Evolutionary conservation across 768 basidiomycete genomes (phyloP).

Genomic region (Tubosaeta sp.): DNA sequence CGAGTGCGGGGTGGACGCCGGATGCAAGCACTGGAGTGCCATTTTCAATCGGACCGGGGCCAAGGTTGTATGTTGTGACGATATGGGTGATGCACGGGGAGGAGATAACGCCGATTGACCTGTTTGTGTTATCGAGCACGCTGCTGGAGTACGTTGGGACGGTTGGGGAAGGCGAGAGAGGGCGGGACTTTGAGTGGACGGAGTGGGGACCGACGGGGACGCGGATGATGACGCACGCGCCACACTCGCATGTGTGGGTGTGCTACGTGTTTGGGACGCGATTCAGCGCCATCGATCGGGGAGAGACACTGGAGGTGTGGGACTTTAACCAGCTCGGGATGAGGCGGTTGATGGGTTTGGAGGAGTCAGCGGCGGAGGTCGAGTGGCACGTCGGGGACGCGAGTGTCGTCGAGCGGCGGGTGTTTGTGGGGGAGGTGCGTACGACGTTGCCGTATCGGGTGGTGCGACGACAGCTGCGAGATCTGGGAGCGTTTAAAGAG

Average conservation of each 20-base stretch:
- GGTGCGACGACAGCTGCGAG: conserved; percentile 22
- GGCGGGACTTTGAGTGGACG: conserved; percentile 38
- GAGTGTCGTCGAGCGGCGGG: conserved; percentile 22
- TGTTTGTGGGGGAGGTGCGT: conserved; percentile 39
- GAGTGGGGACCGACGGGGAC: conserved; percentile 50
- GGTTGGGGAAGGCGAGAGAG: conserved; percentile 11
- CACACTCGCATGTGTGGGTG: conserved; percentile 46
- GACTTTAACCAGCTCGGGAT: conserved; percentile 50
- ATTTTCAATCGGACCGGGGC: conserved; percentile 39
- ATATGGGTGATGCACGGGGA: conserved; percentile 34
- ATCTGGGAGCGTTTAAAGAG: conserved; percentile 14
- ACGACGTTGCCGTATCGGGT: conserved; percentile 48
- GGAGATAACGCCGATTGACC: conserved; percentile 30
- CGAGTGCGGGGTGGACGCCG: conserved; percentile 44
- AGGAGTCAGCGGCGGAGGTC: conserved; percentile 7
- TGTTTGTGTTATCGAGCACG: conserved; percentile 42
- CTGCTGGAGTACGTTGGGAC: conserved; percentile 27
- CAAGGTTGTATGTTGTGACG: conserved; percentile 46
- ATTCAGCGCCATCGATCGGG: conserved; percentile 31
- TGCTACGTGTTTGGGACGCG: conserved; percentile 53
- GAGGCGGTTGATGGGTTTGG: conserved; percentile 18
- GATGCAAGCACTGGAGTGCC: conserved; percentile 35
- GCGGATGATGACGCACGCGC: conserved; percentile 37
- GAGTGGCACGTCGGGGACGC: conserved; percentile 25
- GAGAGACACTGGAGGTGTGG: conserved; percentile 35